Base-by-base conservation (phyloP, 2,329 filamentous ascomycete species). In the Monosporascus sp. region DNA sequence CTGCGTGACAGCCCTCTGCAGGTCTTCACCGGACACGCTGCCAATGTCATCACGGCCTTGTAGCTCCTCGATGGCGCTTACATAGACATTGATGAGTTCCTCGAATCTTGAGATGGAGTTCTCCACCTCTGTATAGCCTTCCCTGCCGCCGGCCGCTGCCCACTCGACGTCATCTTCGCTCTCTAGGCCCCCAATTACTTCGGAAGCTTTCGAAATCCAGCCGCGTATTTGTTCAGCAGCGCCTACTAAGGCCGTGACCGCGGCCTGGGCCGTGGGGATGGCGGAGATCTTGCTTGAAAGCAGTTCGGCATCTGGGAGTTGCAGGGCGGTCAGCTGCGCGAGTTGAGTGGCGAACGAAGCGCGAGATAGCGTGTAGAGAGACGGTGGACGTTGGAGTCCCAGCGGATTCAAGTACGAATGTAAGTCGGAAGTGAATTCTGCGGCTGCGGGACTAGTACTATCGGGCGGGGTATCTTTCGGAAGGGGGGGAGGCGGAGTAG, bases 131-230 rank as follows among this genome's bases (percentile, higher is more conserved):
- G 85, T 86, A 37, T 93, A 76, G 2, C 90, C 90, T 70, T 93
- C 89, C 56, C 88, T 80, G 2, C 94, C 94, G 50, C 91, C 94
- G 7, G 84, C 84, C 2, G 92, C 93, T 2, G 94, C 92, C 94
- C 94, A 99, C 70, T 97, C 93, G 17, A 97, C 91, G 67, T 99
- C 94, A 69, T 97, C 94, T 58, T 97, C 93, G 51, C 92, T 91
- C 69, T 97, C 91, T 43, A 99, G 76, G 5, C 92, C 92, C 52
- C 83, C 83, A 51, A 99, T 85, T 34, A 97, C 92, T 64, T 96
- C 91, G 0, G 87, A 87, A 0, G 93, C 93, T 70, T 97, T 97
- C 59, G 83, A 82, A 66, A 97, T 96, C 94, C 94, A 99, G 64
- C 88, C 87, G 58, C 88, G 83, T 60, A 99, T 97, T 71, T 97